These are phyloP conservation scores for Aspergillus awamori DNA, from an alignment of 2,329 filamentous ascomycete genomes.

Conservation along the genomic window DNA sequence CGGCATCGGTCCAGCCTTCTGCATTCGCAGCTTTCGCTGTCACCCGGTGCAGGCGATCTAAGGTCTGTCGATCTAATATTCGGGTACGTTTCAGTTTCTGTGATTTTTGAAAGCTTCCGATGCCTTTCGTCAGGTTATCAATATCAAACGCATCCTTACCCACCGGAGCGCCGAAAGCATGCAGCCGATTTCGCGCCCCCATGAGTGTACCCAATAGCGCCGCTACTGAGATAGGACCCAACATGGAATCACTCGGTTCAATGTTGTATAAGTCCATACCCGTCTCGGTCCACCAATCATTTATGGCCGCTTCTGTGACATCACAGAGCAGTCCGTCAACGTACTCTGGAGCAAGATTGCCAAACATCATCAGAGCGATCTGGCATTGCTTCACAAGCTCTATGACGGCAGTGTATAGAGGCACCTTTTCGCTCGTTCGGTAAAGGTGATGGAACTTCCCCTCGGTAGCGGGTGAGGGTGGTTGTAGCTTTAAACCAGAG, in stretches of 20 bases:
- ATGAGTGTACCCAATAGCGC: conserved; percentile 84
- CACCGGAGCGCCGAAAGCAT: conserved; percentile 80
- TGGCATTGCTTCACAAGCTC: conserved; percentile 93
- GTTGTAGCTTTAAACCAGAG: conserved; percentile 77
- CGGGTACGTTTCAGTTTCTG: conserved; percentile 78
- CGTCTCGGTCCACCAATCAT: conserved; percentile 95
- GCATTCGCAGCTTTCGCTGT: conserved; percentile 88
- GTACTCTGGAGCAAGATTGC: conserved; percentile 82
- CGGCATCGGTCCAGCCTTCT: conserved; percentile 87
- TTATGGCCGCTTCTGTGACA: conserved; percentile 83
- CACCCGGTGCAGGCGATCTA: conserved; percentile 76
- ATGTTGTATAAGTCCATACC: conserved; percentile 89
- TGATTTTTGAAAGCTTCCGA: conserved; percentile 86
- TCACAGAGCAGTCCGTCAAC: conserved; percentile 92
- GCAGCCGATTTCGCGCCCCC: conserved; percentile 85
- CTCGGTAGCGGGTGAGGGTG: conserved; percentile 77
- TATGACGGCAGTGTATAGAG: conserved; percentile 75
- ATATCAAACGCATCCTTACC: conserved; percentile 91
- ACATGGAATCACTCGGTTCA: conserved; percentile 87
- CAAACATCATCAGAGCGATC: conserved; percentile 83
- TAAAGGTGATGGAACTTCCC: conserved; percentile 93
- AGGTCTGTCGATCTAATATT: conserved; percentile 78
- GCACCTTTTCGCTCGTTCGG: conserved; percentile 79
- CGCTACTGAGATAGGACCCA: conserved; percentile 89
- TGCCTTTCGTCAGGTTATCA: conserved; percentile 76